Base-by-base conservation (phyloP, 805 yeast genomes). In the Ogataea pini region DNA sequence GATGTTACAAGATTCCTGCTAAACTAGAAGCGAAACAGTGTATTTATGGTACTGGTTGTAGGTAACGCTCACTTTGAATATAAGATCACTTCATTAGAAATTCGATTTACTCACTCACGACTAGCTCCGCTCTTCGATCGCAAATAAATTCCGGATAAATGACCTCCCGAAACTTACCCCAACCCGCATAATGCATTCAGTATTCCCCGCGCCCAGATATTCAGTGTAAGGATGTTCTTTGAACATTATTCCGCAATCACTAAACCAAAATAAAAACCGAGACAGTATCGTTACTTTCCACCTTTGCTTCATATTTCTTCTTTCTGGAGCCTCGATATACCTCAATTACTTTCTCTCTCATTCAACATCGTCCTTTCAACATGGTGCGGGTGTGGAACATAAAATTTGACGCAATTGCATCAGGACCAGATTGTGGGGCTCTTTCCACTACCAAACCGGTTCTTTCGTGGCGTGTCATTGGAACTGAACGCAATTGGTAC, bases 271-370 rank as follows among this genome's bases (percentile, higher is more conserved):
- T 6, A 39, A n/a, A 10, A 14, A 27, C 12, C 4, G 5, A 39
- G 10, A 29, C 4, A 16, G 16, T 7, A 7, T 38, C 16, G 25
- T 4, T 28, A n/a, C 6, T 29, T 28, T 36, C 25, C 27, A 12
- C 19, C 13, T 14, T 27, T n/a, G 18, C 28, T 13, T 17, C 34
- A 22, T 29, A 24, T 8, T 8, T 17, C 9, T 29, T 41, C 18
- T 13, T n/a, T 13, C n/a, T n/a, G n/a, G n/a, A n/a, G n/a, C n/a
- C n/a, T n/a, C n/a, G n/a, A n/a, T n/a, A n/a, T n/a, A 10, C 33
- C 12, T 10, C 34, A 42, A 33, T 9, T 24, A 24, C 27, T 9
- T 24, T 9, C 33, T 62, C n/a, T 55, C 32, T 3, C 65, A 54
- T n/a, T n/a, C n/a, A n/a, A n/a, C n/a, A n/a, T n/a, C n/a, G n/a